Evolutionary conservation across 768 basidiomycete genomes (phyloP), one percentile per base, ranked within the genome.

Genomic region (Kwoniella dejecticola): DNA sequence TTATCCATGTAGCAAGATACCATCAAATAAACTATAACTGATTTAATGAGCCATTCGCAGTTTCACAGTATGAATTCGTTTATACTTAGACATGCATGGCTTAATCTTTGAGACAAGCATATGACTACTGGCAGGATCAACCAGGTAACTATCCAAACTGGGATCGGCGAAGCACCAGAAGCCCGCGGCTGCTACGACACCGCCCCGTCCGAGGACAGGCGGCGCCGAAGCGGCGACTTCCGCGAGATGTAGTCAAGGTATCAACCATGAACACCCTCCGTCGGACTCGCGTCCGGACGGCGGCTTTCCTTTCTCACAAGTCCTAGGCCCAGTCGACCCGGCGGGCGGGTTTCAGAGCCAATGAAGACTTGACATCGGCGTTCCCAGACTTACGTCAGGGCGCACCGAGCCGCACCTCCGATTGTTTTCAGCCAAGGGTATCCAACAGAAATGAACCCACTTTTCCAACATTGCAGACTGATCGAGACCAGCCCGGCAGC

Each of bases 51-150:
- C 85, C 85, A 85, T 87, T 87, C 83, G 84, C 85, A 85, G 86
- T 87, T 86, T 86, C 86, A 86, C 85, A 82, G 84, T 86, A 85
- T 81, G 85, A 84, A 83, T 70, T 84, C 81, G 83, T 84, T 85
- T 85, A 84, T 85, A 86, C 86, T 87, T 85, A 83, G 85, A 86
- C 86, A 86, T 87, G 86, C 86, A 86, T 87, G 86, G 85, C 85
- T 87, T 86, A 86, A 85, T 87, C 85, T 86, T 86, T 86, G 85
- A 86, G 85, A 86, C 86, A 87, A 86, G 86, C 86, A 87, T 87
- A 86, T 86, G 84, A 86, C 85, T 86, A 87, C 85, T 87, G 85
- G 86, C 85, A 87, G 85, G 85, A 87, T 87, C 86, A 87, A 87
- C 86, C 86, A 86, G 86, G 85, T 87, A 86, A 86, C 85, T 85